A percentile compares a stretch with the other conserved stretches of the same genome.
phyloP scores from a whole-genome alignment of 495 filamentous ascomycete species.

The Lichenothelia convexa region DNA sequence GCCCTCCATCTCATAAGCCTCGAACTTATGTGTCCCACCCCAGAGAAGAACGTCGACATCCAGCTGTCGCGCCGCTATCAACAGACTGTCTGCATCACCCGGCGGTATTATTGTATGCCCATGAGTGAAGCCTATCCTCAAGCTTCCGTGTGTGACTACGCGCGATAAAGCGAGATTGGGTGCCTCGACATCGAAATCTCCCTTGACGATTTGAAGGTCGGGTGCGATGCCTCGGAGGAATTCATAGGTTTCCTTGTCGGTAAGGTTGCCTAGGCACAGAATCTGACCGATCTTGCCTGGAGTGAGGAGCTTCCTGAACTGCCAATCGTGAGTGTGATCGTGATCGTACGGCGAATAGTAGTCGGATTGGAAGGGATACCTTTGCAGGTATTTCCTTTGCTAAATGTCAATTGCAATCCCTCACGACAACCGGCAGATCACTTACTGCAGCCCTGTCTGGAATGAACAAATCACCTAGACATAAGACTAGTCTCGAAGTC shows the following conservation, averaged over 20 bases:
- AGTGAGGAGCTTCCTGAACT: slow-evolving; percentile 97
- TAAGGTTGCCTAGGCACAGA: slow-evolving; percentile 91
- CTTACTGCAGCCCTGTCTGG: slow-evolving; percentile 78
- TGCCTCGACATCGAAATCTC: slow-evolving; percentile 84
- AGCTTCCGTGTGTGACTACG: slow-evolving; percentile 80
- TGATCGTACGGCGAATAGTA: slow-evolving; percentile 1
- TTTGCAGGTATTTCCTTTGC: slow-evolving; percentile 73
- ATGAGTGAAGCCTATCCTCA: slow-evolving; percentile 93
- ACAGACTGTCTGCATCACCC: slow-evolving; percentile 72
- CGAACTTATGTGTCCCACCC: slow-evolving; percentile 94
- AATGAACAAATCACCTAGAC: slow-evolving; percentile 94
- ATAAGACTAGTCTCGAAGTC: slow-evolving; percentile 70
- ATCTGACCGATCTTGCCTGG: slow-evolving; percentile 97
- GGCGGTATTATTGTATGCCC: slow-evolving; percentile 87
- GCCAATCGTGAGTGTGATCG: slow-evolving; percentile 6
- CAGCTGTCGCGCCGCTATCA: slow-evolving; percentile 88
- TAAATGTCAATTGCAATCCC: background rate
- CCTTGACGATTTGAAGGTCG: slow-evolving; percentile 89
- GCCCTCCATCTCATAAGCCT: slow-evolving; percentile 96
- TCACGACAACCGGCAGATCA: slow-evolving; percentile 2
- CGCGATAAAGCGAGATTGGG: slow-evolving; percentile 79
- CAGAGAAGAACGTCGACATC: slow-evolving; percentile 94
- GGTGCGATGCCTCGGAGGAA: slow-evolving; percentile 83
- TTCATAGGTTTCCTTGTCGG: slow-evolving; percentile 82
- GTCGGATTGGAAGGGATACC: slow-evolving; percentile 28